These are phyloP conservation scores for Skeletonema potamos DNA, from an alignment of 108 stramenopile species.

Conservation along the genomic window DNA sequence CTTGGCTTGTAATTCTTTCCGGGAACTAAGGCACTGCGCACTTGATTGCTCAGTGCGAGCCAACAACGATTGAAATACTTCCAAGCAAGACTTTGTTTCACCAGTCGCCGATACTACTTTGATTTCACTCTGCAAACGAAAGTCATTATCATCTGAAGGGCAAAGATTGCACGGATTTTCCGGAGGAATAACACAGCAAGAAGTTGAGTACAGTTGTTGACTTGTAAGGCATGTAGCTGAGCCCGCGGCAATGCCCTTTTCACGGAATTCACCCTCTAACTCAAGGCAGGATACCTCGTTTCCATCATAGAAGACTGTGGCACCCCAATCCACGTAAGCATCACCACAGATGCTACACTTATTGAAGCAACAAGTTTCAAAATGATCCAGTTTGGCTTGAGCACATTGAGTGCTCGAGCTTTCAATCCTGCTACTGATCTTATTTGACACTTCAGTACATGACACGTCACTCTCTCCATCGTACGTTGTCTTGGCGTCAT, in stretches of 20 bases:
- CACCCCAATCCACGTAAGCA: slow-evolving; percentile 12
- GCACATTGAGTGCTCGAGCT: slow-evolving; percentile 16
- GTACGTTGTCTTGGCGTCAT: not conserved
- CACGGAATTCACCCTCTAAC: slow-evolving; percentile 19
- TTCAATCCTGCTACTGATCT: slow-evolving; percentile 11
- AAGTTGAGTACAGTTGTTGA: slow-evolving; percentile 15
- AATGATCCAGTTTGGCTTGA: slow-evolving; percentile 1
- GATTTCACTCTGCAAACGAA: slow-evolving; percentile 18
- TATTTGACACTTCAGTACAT: slow-evolving; percentile 5
- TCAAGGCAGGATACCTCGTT: slow-evolving; percentile 25
- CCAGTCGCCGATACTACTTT: slow-evolving; percentile 12
- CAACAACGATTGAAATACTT: slow-evolving; percentile 20
- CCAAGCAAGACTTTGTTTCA: slow-evolving; percentile 9
- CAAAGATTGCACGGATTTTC: slow-evolving; percentile 35
- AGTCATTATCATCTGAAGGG: slow-evolving; percentile 6
- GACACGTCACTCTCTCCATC: slow-evolving; percentile 9
- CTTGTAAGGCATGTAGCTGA: slow-evolving; percentile 25
- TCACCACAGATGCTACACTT: slow-evolving; percentile 37
- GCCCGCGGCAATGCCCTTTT: slow-evolving; percentile 10
- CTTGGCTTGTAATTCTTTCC: slow-evolving; percentile 14
- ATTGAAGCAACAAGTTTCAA: slow-evolving; percentile 28
- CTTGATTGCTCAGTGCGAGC: slow-evolving; percentile 23
- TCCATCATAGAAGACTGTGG: slow-evolving; percentile 21
- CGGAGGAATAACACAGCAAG: slow-evolving; percentile 29
- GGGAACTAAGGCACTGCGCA: slow-evolving; percentile 22